A percentile compares a stretch with the other conserved stretches of the same genome.
phyloP scores from a whole-genome alignment of 768 basidiomycete genomes.

The Phylloporus scabripes region DNA sequence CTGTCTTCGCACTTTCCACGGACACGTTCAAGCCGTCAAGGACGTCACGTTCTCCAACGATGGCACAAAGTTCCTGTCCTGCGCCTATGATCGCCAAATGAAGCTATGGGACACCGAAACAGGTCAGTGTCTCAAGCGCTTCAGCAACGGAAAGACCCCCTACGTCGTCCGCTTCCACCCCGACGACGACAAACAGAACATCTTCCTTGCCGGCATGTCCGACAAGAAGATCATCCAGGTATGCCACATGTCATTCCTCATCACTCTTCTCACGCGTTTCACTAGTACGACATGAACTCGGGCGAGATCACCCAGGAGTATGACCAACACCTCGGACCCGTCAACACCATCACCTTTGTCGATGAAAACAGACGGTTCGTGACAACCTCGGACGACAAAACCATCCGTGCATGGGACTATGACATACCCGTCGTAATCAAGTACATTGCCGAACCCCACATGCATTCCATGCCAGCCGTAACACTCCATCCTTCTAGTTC shows the following conservation, averaged over 20 bases:
- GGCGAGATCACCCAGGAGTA: slow-evolving; percentile 98
- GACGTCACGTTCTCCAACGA: slow-evolving; percentile 95
- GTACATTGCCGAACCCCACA: slow-evolving; percentile 97
- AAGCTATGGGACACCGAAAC: slow-evolving; percentile 99
- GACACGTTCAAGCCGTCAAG: slow-evolving; percentile 94
- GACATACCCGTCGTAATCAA: slow-evolving; percentile 99
- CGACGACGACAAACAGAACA: slow-evolving; percentile 91
- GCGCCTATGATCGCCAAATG: slow-evolving; percentile 94
- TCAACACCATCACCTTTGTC: slow-evolving; percentile 98
- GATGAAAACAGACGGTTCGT: slow-evolving; percentile 97
- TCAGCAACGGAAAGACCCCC: slow-evolving; percentile 96
- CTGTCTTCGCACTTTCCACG: slow-evolving; percentile 94
- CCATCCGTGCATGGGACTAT: slow-evolving; percentile 98
- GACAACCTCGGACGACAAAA: slow-evolving; percentile 98
- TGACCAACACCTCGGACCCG: slow-evolving; percentile 96
- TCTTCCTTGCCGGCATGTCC: slow-evolving; percentile 97
- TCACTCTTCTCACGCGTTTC: not conserved
- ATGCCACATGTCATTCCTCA: slow-evolving; percentile 14
- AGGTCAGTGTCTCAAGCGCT: slow-evolving; percentile 93
- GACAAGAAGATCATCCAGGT: slow-evolving; percentile 99
- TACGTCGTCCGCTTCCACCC: slow-evolving; percentile 96
- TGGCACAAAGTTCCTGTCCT: slow-evolving; percentile 83
- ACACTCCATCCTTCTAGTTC: slow-evolving; percentile 91
- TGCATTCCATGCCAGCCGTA: slow-evolving; percentile 99
- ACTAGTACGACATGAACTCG: slow-evolving; percentile 89